Evolutionary conservation across 108 stramenopile genomes (phyloP).

Genomic region (Schizochytrium sp.): DNA sequence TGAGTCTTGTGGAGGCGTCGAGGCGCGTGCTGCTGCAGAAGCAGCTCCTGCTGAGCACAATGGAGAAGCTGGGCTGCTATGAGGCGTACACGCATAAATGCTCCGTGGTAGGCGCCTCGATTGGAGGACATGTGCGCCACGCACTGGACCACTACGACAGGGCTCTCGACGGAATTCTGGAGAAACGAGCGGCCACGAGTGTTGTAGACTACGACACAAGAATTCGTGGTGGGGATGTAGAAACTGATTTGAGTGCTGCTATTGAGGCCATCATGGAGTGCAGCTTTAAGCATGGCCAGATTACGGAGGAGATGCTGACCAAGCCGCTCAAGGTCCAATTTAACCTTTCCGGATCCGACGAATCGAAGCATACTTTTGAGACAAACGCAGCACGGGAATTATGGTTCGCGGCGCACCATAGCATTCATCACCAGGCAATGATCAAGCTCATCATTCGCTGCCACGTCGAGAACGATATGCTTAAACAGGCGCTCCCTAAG

Average conservation of each 20-base stretch:
- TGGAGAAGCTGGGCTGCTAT: not conserved
- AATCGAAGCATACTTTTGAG: constrained; percentile 71
- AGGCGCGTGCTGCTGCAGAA: constrained; percentile 55
- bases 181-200: not conserved
- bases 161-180: not conserved
- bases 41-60: constrained; percentile 47
- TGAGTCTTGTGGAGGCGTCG: constrained; percentile 39
- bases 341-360: constrained; percentile 78
- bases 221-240: constrained; percentile 22
- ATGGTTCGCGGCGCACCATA: constrained; percentile 90
- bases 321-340: constrained; percentile 79
- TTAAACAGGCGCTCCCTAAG: not conserved
- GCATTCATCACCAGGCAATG: constrained; percentile 92
- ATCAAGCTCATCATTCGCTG: constrained; percentile 82
- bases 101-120: constrained; percentile 82
- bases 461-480: not conserved
- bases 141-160: constrained; percentile 86
- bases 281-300: not conserved
- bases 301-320: not conserved
- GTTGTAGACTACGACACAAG: constrained; percentile 22
- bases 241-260: not conserved
- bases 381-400: constrained; percentile 84
- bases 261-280: constrained; percentile 53
- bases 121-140: constrained; percentile 91
- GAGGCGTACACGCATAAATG: constrained; percentile 67